Percentiles rank a stretch among this genome's conserved stretches.
These are phyloP conservation scores for Tetracladium maxilliforme DNA, from an alignment of 2,329 filamentous ascomycete species.

Conservation along the genomic window DNA sequence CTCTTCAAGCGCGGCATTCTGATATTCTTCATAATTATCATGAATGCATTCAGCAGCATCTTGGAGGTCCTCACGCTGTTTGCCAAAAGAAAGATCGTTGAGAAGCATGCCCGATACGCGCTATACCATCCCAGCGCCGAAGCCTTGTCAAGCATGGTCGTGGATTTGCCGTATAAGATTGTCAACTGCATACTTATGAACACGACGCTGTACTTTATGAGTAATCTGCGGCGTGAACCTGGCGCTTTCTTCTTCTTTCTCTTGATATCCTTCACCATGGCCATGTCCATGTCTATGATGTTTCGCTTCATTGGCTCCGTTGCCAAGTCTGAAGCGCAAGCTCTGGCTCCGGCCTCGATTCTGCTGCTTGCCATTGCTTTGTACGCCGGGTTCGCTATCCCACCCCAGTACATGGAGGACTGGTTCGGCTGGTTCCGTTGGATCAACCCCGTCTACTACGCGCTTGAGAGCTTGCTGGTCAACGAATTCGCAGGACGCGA, in stretches of 20 bases:
- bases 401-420: slow-evolving; percentile 44
- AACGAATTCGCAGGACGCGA: slow-evolving; percentile 52
- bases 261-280: slow-evolving; percentile 32
- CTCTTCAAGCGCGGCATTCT: slow-evolving; percentile 4
- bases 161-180: slow-evolving; percentile 28
- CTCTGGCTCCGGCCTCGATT: slow-evolving; percentile 43
- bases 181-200: slow-evolving; percentile 23
- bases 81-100: slow-evolving; percentile 19
- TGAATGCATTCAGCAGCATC: slow-evolving; percentile 3
- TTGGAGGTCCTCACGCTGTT: slow-evolving; percentile 15
- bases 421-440: slow-evolving; percentile 82
- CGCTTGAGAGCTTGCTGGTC: slow-evolving; percentile 67
- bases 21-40: slow-evolving; percentile 5
- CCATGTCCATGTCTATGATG: slow-evolving; percentile 67
- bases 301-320: slow-evolving; percentile 68
- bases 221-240: slow-evolving; percentile 24
- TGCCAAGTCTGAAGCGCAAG: slow-evolving; percentile 54
- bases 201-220: slow-evolving; percentile 33
- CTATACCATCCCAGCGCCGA: slow-evolving; percentile 17
- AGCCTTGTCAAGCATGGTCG: slow-evolving; percentile 18
- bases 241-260: slow-evolving; percentile 31
- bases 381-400: slow-evolving; percentile 24
- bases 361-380: slow-evolving; percentile 18
- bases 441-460: slow-evolving; percentile 44
- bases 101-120: slow-evolving; percentile 24